Base-by-base conservation (phyloP, 2,329 filamentous ascomycete genomes). In the Penicillium sp. region DNA sequence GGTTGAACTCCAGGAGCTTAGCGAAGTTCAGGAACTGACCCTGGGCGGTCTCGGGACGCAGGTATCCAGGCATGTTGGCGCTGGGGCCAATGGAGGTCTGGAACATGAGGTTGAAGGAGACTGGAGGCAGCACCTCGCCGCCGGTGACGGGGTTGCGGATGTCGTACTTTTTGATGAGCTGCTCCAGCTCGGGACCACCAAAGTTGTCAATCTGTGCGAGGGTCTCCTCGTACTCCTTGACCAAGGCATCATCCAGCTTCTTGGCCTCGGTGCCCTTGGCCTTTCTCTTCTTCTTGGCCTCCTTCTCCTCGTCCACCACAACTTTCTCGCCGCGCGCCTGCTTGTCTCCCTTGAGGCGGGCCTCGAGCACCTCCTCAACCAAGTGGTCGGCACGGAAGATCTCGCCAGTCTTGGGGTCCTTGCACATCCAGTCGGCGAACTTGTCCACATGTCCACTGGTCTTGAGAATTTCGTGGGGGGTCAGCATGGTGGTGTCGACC, bases 371-470 rank as follows among this genome's bases (percentile, higher is more conserved):
- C 69, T 96, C 91, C 82, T 97, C 93, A 66, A 99, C 93, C 69
- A 97, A 86, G 80, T 99, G 94, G 73, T 99, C 94, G 58, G 94
- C 92, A 67, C 94, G 87, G 74, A 99, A 87, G 72, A 97, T 96
- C 77, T 99, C 94, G 73, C 94, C 94, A 70, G 89, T 96, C 84
- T 96, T 95, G 62, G 93, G 91, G 77, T 99, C 94, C 78, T 96
- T 96, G 87, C 91, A 96, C 93, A 97, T 97, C 91, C 90, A 97
- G 77, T 97, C 93, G 77, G 91, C 90, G 72, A 97, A 97, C 78
- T 96, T 96, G 77, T 97, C 93, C 65, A 97, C 94, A 79, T 99
- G 94, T 63, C 94, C 94, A 75, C 87, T 90, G 54, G 93, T 96
- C 84, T 97, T 96, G 72, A 99, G 85, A 38, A 99, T 91, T 48